Conservation (phyloP, 352 stramenopile species). For the Phytophthora cajani region DNA sequence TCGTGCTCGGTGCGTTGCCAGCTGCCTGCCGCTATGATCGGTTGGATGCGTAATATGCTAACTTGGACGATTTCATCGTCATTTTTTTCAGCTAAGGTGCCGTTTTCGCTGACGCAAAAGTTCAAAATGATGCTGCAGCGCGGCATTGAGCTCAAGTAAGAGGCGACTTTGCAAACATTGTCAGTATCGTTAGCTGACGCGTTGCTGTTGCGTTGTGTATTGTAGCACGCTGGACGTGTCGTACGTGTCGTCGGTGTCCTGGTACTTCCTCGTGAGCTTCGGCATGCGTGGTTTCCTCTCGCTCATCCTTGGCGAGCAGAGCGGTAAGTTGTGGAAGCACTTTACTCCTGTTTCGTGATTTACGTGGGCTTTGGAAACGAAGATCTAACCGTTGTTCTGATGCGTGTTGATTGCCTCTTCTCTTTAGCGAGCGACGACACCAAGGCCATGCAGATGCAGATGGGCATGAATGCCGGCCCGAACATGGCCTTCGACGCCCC, state of each 20-base stretch:
- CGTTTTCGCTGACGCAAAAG: conserved; percentile 97
- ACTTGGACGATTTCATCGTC: not conserved
- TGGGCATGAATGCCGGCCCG: conserved; percentile 87
- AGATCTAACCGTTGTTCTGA: conserved; percentile 9
- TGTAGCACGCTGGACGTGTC: conserved; percentile 95
- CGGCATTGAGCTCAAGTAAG: conserved; percentile 94
- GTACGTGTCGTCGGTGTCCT: conserved; percentile 97
- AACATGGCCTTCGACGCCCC: conserved; percentile 91
- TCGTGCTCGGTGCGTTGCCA: conserved; percentile 89
- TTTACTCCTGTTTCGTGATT: not conserved
- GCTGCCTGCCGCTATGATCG: not conserved
- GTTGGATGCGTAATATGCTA: not conserved
- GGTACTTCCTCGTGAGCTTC: conserved; percentile 99
- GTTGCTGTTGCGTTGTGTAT: conserved; percentile 11
- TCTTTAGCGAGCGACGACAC: conserved; percentile 83
- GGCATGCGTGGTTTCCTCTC: conserved; percentile 97
- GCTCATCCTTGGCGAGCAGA: conserved; percentile 95
- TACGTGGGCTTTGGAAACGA: not conserved
- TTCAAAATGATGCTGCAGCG: conserved; percentile 99
- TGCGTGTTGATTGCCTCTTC: not conserved
- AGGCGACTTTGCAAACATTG: not conserved
- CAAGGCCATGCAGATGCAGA: conserved; percentile 93
- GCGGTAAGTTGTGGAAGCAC: conserved; percentile 43
- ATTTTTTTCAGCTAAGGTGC: conserved; percentile 91
- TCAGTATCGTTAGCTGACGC: not conserved